Conservation (phyloP, 2,329 filamentous ascomycete genomes). For the Hypoxylon rubiginosum region DNA sequence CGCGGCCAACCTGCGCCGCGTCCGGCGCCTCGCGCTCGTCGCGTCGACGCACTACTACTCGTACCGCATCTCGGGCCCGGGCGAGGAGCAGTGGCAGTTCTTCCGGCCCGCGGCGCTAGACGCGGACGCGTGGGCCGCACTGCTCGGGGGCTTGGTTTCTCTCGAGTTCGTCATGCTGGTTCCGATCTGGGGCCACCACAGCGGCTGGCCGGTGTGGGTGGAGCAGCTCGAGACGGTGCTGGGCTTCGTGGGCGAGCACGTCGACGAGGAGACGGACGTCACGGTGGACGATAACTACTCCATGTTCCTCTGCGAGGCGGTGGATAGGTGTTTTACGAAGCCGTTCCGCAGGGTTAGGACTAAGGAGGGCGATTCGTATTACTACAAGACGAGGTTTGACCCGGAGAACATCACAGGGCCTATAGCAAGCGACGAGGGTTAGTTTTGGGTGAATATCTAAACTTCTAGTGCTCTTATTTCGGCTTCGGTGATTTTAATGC, state of each 20-base stretch:
- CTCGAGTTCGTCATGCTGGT: slow-evolving; percentile 15
- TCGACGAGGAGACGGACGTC: slow-evolving; percentile 24
- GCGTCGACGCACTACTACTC: slow-evolving; percentile 13
- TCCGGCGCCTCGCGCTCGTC: slow-evolving; percentile 10
- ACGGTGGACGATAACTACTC: slow-evolving; percentile 35
- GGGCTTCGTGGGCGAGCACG: slow-evolving; percentile 21
- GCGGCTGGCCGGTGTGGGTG: slow-evolving; percentile 26
- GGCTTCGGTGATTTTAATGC: too few relatives aligned
- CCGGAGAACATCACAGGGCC: slow-evolving; percentile 29
- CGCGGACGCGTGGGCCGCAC: slow-evolving; percentile 10
- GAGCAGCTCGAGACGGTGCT: slow-evolving; percentile 24
- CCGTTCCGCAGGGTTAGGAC: slow-evolving; percentile 21
- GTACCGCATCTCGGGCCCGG: slow-evolving; percentile 8
- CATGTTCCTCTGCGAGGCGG: slow-evolving; percentile 32
- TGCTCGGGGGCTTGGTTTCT: slow-evolving; percentile 9
- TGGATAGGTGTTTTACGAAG: slow-evolving; percentile 32
- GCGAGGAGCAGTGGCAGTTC: slow-evolving; percentile 26
- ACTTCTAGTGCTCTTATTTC: too few relatives aligned
- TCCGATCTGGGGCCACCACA: slow-evolving; percentile 17
- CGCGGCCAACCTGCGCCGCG: slow-evolving; percentile 21
- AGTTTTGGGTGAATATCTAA: background rate
- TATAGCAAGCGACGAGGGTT: slow-evolving; percentile 12
- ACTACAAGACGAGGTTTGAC: slow-evolving; percentile 24
- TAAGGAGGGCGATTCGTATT: slow-evolving; percentile 25
- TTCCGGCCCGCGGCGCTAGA: slow-evolving; percentile 19